Conservation (phyloP, 2,329 filamentous ascomycete species). For the Paracoccidioides lutzii region DNA sequence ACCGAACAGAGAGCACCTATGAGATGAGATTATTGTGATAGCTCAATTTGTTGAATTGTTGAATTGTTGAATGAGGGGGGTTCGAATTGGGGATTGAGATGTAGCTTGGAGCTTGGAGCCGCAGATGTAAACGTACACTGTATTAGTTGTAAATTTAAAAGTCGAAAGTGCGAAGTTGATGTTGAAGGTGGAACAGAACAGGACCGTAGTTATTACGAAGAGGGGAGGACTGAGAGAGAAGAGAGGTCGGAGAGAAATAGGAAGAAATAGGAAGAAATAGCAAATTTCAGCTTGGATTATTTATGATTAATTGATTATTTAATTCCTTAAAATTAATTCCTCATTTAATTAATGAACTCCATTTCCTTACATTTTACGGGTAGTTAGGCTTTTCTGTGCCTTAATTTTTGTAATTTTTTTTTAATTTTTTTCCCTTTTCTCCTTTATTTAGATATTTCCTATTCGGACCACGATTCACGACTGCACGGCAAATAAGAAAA, state of each 20-base stretch:
- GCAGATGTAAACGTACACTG: no score
- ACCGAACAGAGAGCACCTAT: no score
- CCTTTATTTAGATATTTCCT: slow-evolving; percentile 2
- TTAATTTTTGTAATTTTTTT: neutral
- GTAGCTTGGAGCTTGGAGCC: no score
- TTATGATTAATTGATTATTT: slow-evolving; percentile 2
- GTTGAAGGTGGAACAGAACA: neutral
- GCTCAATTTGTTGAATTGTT: no score
- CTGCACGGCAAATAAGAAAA: neutral
- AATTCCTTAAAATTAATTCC: no score
- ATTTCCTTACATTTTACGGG: no score
- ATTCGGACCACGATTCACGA: neutral
- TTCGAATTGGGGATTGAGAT: no score
- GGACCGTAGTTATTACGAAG: neutral
- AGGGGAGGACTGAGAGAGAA: neutral
- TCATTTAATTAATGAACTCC: neutral
- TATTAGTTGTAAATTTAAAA: no score
- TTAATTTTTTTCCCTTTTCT: neutral
- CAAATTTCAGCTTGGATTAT: neutral
- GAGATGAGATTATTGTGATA: no score
- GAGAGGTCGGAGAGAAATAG: neutral
- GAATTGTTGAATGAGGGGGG: no score
- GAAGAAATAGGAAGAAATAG: neutral
- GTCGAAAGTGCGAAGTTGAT: neutral
- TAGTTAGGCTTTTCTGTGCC: no score